phyloP scores from a whole-genome alignment of 1,139 yeast species.

The Neolecta irregularis region DNA sequence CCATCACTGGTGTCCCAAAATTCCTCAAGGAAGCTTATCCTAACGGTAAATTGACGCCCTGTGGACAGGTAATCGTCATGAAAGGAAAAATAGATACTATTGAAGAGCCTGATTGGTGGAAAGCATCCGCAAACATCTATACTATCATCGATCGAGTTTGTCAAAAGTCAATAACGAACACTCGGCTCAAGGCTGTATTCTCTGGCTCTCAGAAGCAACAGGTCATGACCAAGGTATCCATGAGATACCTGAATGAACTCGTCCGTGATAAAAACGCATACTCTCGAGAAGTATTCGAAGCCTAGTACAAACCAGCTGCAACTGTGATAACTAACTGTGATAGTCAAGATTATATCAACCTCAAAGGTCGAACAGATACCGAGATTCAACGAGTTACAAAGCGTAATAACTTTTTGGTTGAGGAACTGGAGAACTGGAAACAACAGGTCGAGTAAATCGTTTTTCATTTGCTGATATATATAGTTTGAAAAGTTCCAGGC shows the following conservation, averaged over 20 bases:
- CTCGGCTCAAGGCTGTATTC: constrained; percentile 6
- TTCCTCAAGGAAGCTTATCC: constrained; percentile 7
- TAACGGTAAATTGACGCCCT: constrained; percentile 6
- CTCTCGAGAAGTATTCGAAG: constrained; percentile 10
- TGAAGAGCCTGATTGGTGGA: constrained; percentile 9
- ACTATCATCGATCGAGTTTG: constrained; percentile 7
- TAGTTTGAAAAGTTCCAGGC: constrained; percentile 10
- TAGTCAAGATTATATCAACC: constrained; percentile 4
- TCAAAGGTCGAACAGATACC: constrained; percentile 6
- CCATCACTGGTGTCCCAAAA: constrained; percentile 5
- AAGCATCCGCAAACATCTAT: constrained; percentile 5
- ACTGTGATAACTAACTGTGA: too few species aligned
- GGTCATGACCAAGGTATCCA: constrained; percentile 5
- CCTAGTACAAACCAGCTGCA: too few species aligned
- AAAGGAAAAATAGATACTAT: constrained; percentile 6
- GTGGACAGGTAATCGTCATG: constrained; percentile 8
- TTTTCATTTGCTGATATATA: too few species aligned
- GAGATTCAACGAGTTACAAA: constrained; percentile 7
- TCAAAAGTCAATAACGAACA: constrained; percentile 7
- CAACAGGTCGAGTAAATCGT: too few species aligned
- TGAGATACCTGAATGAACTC: constrained; percentile 5
- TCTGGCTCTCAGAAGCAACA: constrained; percentile 6
- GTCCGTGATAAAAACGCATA: constrained; percentile 6
- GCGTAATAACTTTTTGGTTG: constrained; percentile 6
- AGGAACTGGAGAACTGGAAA: constrained; percentile 7